Percentiles rank a stretch among this genome's conserved stretches.
Conservation (phyloP, 768 basidiomycete species). For the Botryobasidium botryosum region DNA sequence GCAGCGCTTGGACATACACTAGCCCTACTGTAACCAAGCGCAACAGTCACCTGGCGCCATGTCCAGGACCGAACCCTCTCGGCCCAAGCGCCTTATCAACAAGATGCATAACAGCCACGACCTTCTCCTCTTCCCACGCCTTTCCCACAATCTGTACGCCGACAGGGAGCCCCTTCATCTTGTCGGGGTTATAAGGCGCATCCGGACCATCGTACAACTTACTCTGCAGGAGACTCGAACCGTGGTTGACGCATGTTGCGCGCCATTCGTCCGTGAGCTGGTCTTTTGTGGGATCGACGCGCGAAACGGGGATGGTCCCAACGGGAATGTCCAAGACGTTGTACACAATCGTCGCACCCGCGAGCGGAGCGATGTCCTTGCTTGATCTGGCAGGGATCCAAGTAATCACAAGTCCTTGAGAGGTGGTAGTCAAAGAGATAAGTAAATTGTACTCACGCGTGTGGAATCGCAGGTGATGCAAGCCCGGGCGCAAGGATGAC, state of each 20-base stretch:
- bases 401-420: neutral
- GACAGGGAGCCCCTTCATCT: slow-evolving; percentile 63
- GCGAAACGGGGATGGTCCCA: slow-evolving; percentile 63
- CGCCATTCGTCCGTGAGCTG: slow-evolving; percentile 43
- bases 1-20: no score
- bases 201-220: slow-evolving; percentile 32
- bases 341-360: slow-evolving; percentile 43
- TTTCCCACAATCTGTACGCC: slow-evolving; percentile 65
- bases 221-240: slow-evolving; percentile 42
- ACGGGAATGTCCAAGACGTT: slow-evolving; percentile 61
- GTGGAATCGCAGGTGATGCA: slow-evolving; percentile 52
- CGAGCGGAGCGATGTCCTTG: slow-evolving; percentile 33
- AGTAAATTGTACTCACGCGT: slow-evolving; percentile 30
- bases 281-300: slow-evolving; percentile 50
- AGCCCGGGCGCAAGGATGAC: slow-evolving; percentile 61
- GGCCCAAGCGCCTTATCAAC: slow-evolving; percentile 54
- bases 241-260: slow-evolving; percentile 23
- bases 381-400: slow-evolving; percentile 13
- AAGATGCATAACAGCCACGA: slow-evolving; percentile 60
- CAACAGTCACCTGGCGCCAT: no score
- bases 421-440: neutral
- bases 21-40: no score
- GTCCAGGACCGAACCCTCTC: no score
- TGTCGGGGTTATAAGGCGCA: slow-evolving; percentile 46
- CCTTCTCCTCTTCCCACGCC: slow-evolving; percentile 73